These are phyloP conservation scores for Pythium apleroticum DNA, from an alignment of 352 stramenopile species.

Conservation along the genomic window DNA sequence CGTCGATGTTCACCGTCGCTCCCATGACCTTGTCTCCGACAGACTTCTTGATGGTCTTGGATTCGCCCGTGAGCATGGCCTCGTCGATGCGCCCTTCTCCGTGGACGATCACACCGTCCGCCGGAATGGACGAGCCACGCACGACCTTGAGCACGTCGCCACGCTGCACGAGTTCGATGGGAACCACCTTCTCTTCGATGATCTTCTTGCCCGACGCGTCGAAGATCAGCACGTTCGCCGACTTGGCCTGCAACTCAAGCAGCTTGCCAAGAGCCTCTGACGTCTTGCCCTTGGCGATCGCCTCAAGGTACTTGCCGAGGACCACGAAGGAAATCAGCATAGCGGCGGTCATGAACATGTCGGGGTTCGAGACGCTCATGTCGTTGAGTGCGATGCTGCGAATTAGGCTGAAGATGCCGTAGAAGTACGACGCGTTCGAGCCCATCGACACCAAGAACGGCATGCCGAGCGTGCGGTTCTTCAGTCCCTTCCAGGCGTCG, in stretches of 20 bases:
- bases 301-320: constrained; percentile 97
- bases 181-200: constrained; percentile 37
- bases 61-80: constrained; percentile 95
- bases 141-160: constrained; percentile 94
- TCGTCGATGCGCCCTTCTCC: constrained; percentile 93
- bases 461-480: constrained; percentile 93
- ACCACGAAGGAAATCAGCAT: constrained; percentile 99
- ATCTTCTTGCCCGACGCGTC: constrained; percentile 55
- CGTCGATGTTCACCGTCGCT: constrained; percentile 91
- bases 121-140: constrained; percentile 90
- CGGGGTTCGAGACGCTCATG: constrained; percentile 57
- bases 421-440: constrained; percentile 96
- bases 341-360: constrained; percentile 98
- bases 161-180: constrained; percentile 88
- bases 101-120: constrained; percentile 91
- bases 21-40: constrained; percentile 86
- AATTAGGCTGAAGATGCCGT: constrained; percentile 90
- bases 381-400: constrained; percentile 67
- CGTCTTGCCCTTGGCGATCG: constrained; percentile 92
- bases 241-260: constrained; percentile 95
- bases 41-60: constrained; percentile 92
- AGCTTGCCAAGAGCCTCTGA: constrained; percentile 95
- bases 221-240: constrained; percentile 90
- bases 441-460: constrained; percentile 97
- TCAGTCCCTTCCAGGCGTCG: constrained; percentile 91